phyloP scores from a whole-genome alignment of 306 rosid genomes.

The Neltuma alba region DNA sequence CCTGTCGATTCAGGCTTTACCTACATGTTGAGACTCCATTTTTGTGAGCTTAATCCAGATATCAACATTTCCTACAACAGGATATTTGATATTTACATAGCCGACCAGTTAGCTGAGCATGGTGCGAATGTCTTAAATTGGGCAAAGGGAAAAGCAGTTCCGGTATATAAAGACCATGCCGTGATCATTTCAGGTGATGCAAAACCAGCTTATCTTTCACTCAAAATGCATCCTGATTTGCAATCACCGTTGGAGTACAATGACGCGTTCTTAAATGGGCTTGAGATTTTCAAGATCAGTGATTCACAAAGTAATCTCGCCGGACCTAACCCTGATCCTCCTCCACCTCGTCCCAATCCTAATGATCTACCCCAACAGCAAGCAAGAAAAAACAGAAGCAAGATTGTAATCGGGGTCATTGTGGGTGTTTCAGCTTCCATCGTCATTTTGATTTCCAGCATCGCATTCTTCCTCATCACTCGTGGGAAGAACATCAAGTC shows the following conservation, averaged over 20 bases:
- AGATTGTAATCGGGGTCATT: not conserved
- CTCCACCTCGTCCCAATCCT: not conserved
- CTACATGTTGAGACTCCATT: constrained; percentile 31
- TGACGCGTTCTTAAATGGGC: constrained; percentile 39
- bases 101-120: constrained; percentile 1
- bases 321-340: constrained; percentile 30
- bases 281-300: constrained; percentile 46
- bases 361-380: not conserved
- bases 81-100: not conserved
- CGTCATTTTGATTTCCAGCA: not conserved
- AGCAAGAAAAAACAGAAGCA: not conserved
- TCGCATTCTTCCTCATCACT: not conserved
- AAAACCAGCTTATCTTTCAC: not conserved
- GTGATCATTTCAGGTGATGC: not conserved
- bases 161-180: constrained; percentile 2
- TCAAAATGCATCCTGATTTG: not conserved
- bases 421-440: not conserved
- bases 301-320: not conserved
- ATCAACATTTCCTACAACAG: rapidly evolving
- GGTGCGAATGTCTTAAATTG: not conserved
- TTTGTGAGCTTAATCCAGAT: constrained; percentile 10
- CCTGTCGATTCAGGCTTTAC: not conserved
- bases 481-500: not conserved
- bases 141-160: not conserved
- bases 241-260: rapidly evolving